phyloP scores from a whole-genome alignment of 352 stramenopile genomes.

The Phytopythium ostracodes region DNA sequence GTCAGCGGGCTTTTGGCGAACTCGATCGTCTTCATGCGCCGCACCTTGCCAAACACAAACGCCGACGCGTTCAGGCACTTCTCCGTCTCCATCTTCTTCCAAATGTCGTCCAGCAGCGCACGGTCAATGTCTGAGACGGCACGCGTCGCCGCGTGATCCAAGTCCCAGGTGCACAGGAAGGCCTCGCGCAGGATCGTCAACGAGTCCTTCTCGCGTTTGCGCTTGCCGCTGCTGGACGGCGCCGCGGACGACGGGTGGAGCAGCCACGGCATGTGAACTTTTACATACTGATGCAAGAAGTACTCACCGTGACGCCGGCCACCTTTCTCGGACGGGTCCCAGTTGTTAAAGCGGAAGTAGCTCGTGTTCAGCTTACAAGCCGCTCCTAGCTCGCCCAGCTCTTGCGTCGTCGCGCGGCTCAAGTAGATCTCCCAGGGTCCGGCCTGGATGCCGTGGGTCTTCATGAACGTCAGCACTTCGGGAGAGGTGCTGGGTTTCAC shows the following conservation, averaged over 20 bases:
- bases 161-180: conserved; percentile 82
- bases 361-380: conserved; percentile 67
- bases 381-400: conserved; percentile 68
- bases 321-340: conserved; percentile 66
- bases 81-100: conserved; percentile 73
- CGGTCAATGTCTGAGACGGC: conserved; percentile 75
- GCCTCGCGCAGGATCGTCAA: conserved; percentile 66
- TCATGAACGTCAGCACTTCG: conserved; percentile 79
- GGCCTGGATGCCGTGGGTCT: conserved; percentile 62
- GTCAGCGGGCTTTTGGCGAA: conserved; percentile 61
- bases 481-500: conserved; percentile 56
- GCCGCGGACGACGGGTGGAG: conserved; percentile 55
- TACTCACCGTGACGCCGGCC: conserved; percentile 64
- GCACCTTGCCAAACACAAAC: conserved; percentile 73
- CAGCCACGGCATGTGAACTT: conserved; percentile 70
- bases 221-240: conserved; percentile 43
- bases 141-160: conserved; percentile 56
- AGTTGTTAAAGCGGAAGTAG: conserved; percentile 77
- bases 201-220: conserved; percentile 50
- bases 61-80: conserved; percentile 63
- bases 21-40: conserved; percentile 58
- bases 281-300: conserved; percentile 83
- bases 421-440: conserved; percentile 83
- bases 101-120: conserved; percentile 79
- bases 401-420: conserved; percentile 49